These are phyloP conservation scores for Paulownia fortunei DNA, from an alignment of 257 asterid genomes.

Conservation along the genomic window DNA sequence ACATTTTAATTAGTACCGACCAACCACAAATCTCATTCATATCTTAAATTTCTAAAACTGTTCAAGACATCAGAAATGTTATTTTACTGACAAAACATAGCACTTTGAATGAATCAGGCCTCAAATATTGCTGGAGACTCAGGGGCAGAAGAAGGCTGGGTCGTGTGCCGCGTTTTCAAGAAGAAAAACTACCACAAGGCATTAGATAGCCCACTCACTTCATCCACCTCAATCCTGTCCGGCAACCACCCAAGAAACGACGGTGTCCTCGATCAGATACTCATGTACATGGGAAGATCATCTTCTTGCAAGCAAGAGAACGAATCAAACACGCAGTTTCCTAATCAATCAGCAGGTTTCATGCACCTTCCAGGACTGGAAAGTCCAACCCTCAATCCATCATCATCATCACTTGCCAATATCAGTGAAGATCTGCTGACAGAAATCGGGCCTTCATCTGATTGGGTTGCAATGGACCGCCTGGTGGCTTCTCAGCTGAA, in stretches of 20 bases:
- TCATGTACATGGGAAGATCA: slow-evolving; percentile 75
- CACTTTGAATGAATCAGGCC: slow-evolving; percentile 35
- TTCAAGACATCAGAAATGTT: too few species aligned
- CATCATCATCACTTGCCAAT: background rate
- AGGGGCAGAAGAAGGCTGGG: slow-evolving; percentile 87
- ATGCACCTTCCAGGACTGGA: slow-evolving; percentile 75
- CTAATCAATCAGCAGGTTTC: slow-evolving; percentile 41
- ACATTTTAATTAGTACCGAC: background rate
- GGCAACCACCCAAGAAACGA: slow-evolving; percentile 48
- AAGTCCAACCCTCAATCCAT: slow-evolving; percentile 40
- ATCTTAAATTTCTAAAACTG: background rate
- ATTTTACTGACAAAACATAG: background rate
- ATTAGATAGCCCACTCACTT: slow-evolving; percentile 41
- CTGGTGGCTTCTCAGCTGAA: slow-evolving; percentile 93
- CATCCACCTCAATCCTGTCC: slow-evolving; percentile 40
- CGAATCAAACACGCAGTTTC: slow-evolving; percentile 18
- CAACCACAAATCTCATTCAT: background rate
- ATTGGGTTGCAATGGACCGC: slow-evolving; percentile 80
- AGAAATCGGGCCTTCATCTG: slow-evolving; percentile 27
- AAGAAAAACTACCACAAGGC: slow-evolving; percentile 92
- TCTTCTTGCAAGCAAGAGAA: slow-evolving; percentile 62
- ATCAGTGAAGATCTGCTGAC: slow-evolving; percentile 26
- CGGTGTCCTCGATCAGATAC: slow-evolving; percentile 71
- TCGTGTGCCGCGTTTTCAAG: slow-evolving; percentile 95
- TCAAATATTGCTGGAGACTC: slow-evolving; percentile 42